Base-by-base conservation (phyloP, 2,329 filamentous ascomycete genomes). In the Ophiocordyceps camponoti-leonardi region DNA sequence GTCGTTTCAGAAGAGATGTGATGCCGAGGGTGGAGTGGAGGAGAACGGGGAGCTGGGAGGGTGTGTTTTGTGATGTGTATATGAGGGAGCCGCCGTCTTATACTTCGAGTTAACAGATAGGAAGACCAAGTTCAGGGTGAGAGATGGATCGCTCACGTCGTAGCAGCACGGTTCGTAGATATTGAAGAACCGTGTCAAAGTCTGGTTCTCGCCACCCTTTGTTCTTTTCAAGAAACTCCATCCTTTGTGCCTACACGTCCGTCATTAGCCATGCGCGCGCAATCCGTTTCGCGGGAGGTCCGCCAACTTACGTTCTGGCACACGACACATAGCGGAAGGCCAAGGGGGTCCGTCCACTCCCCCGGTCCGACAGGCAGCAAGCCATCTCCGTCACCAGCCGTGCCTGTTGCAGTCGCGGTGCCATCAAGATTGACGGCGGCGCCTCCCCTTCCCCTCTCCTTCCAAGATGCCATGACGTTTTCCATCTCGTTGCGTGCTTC, bases 161-260 rank as follows among this genome's bases (percentile, higher is more conserved):
- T 50, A 98, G 69, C 40, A 98, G 67, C 37, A 93, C 79, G 0
- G 92, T 96, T 52, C 92, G 78, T 57, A 98, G 67, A 60, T 88
- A 94, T 59, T 98, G 92, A 48, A 95, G 72, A 41, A 98, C 85
- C 52, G 92, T 88, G 61, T 98, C 92, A 56, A 98, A 98, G 54
- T 94, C 83, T 52, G 93, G 86, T 62, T 98, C 92, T 63, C 87
- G 90, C 87, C 90, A 98, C 14, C 83, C 79, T 48, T 88, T 80
- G 44, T 86, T 88, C 60, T 85, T 86, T 64, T 96, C 92, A 47
- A 98, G 64, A 37, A 78, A 75, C 57, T 96, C 88, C 61, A 96
- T 94, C 61, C 85, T 87, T 63, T 94, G 86, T 14, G 86, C 76
- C 81, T 86, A 12, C n/a, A 19, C 35, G 18, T 6, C 7, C n/a